Evolutionary conservation across 805 yeast genomes (phyloP), one percentile per base, ranked within the genome.

Genomic region (Yueomyces sp.): DNA sequence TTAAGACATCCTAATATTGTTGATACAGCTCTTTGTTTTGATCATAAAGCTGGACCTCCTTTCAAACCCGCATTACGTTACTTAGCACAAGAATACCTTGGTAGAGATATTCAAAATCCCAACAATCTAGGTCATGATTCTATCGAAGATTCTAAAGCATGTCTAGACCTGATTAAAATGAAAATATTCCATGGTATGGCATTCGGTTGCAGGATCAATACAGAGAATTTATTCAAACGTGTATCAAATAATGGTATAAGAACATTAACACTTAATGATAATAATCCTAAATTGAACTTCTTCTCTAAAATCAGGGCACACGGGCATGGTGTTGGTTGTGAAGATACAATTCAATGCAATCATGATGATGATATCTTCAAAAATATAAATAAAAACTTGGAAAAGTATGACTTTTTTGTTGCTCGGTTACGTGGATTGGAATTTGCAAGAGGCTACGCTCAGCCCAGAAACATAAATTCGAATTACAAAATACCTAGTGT

Each of bases 41-140:
- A 86, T 43, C 95, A 87, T 57, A 73, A 76, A n/a, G 69, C 83
- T 33, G 96, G 96, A 0, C 81, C 81, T 0, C 94, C 95, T 0
- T 71, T 71, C 48, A 83, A 79, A 55, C 90, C 95, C 2, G 74
- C 94, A 0, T 68, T 90, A 47, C 79, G 73, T 56, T 79, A 79
- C 67, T 66, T 92, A n/a, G 69, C 87, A 2, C 62, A 68, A 8
- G 72, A 69, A 45, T 74, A 70, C 55, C 63, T 88, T 36, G 62
- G 68, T 26, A 63, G 72, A 41, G 64, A 59, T 0, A 90, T 90
- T 42, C 97, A 92, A 60, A 9, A 30, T 6, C 9, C 9, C 9
- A 70, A 69, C 28, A 50, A 46, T 3, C 50, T 59, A 3, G 95
- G 94, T 1, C 97, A 90, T 61, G 83, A 88, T 43, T 82, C 97